Evolutionary conservation across 345 rosid genomes (phyloP), one percentile per base, ranked within the genome.

Genomic region (Viola odorata): DNA sequence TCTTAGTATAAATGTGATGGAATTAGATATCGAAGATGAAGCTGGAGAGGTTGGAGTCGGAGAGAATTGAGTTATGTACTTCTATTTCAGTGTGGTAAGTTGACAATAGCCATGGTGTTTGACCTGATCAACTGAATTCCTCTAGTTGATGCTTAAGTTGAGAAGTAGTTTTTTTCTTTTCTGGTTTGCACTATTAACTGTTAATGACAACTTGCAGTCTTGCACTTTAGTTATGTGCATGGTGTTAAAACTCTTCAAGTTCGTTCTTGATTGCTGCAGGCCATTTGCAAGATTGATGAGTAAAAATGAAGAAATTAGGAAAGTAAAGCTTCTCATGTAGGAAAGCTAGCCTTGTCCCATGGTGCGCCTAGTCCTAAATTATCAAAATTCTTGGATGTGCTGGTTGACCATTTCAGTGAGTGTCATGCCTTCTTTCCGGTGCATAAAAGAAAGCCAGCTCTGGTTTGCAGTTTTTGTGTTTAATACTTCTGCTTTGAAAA

Each of bases 291-390:
- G 94, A 78, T 63, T 85, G 75, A 87, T 89, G 91, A 74, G 80
- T 76, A 85, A 74, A 77, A 89, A 92, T 75, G 98, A 89, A 82
- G 82, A 69, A 58, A 76, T 89, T 57, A 69, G 69, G 77, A 80
- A 73, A 72, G 79, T 85, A 50, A 89, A 84, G 70, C 81, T 87
- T 72, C 63, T 83, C 70, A 92, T 92, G 98, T 84, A 85, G 80
- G 82, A 63, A 60, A 85, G 77, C 73, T 23, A 23, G 32, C 32
- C 32, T 83, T 89, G 74, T 85, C 86, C 48, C 83, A 81, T 53
- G 96, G 97, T 60, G 88, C 96, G 57, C 96, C 96, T 48, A 85
- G 88, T 78, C 97, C 97, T 57, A 92, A 92, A 67, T 66, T 92
- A 75, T 83, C 91, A 53, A 92, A 89, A 78, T 80, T 89, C 94